Evolutionary conservation across 495 filamentous ascomycete species (phyloP).

Genomic region (Bathelium albidoporum): DNA sequence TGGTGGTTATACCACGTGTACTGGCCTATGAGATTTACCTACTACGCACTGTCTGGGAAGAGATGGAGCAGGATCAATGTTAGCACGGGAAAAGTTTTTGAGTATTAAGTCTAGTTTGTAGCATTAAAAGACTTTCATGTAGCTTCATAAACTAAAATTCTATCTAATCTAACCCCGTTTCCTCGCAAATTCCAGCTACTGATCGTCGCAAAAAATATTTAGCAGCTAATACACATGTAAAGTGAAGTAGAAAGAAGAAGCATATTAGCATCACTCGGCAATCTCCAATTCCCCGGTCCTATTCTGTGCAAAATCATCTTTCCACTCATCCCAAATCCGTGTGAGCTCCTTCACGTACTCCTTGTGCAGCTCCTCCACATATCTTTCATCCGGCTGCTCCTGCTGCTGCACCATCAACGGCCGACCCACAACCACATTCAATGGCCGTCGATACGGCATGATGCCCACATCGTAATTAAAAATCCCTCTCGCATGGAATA

Average conservation of each 20-base stretch:
- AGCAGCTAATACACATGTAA: too few relatives aligned
- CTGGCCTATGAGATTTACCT: slow-evolving; percentile 44
- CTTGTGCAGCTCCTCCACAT: slow-evolving; percentile 70
- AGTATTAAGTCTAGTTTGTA: slow-evolving; percentile 20
- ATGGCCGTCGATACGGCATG: slow-evolving; percentile 78
- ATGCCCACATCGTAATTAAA: slow-evolving; percentile 97
- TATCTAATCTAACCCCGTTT: too few relatives aligned
- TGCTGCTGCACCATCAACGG: slow-evolving; percentile 62
- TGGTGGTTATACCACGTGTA: slow-evolving; percentile 51
- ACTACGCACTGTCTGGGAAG: slow-evolving; percentile 29
- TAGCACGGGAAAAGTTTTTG: slow-evolving; percentile 48
- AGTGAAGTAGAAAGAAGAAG: neutral
- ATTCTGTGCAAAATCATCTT: slow-evolving; percentile 69
- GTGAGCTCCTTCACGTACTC: slow-evolving; percentile 69
- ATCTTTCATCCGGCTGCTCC: slow-evolving; percentile 51
- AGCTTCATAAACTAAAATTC: neutral
- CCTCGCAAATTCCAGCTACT: too few relatives aligned
- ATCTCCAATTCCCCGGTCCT: slow-evolving; percentile 67
- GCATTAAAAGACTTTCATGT: neutral
- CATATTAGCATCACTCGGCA: slow-evolving; percentile 45
- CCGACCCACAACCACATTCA: slow-evolving; percentile 80
- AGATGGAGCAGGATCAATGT: slow-evolving; percentile 52
- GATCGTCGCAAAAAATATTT: too few relatives aligned
- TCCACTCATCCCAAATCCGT: slow-evolving; percentile 79
- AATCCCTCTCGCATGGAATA: slow-evolving; percentile 68